A percentile compares a stretch with the other conserved stretches of the same genome.
These are phyloP conservation scores for Neopestalotiopsis rosae DNA, from an alignment of 2,329 filamentous ascomycete genomes.

Conservation along the genomic window DNA sequence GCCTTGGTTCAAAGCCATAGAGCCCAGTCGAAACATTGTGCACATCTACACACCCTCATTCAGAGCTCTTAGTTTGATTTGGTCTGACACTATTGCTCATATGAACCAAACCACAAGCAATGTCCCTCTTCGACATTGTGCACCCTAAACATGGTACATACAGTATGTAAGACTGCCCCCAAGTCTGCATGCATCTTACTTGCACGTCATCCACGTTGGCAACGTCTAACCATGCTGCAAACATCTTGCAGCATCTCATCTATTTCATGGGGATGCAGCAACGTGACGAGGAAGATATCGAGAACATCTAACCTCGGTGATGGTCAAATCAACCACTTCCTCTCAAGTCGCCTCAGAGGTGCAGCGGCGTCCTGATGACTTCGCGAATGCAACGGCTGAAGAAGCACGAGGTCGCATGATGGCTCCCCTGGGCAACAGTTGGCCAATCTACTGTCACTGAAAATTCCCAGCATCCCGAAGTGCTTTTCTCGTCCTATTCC, in stretches of 20 bases:
- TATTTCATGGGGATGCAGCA: too few relatives aligned
- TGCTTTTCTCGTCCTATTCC: neutral
- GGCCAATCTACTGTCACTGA: neutral
- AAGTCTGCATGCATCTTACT: too few relatives aligned
- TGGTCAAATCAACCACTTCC: neutral
- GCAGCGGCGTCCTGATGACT: neutral
- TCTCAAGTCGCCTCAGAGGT: neutral
- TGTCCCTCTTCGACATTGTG: neutral
- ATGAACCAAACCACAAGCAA: neutral
- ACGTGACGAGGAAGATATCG: neutral
- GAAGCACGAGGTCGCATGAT: constrained; percentile 1
- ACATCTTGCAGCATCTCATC: too few relatives aligned
- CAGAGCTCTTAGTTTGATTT: neutral
- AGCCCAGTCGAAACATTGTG: constrained; percentile 6
- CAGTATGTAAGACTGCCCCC: neutral
- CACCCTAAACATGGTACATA: neutral
- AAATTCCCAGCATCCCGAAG: neutral
- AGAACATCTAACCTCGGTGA: neutral
- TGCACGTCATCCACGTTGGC: too few relatives aligned
- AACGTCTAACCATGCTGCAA: too few relatives aligned
- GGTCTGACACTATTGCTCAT: neutral
- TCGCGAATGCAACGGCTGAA: neutral
- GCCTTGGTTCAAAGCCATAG: constrained; percentile 3
- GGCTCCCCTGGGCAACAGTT: neutral
- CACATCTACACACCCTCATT: neutral